Evolutionary conservation across 495 filamentous ascomycete species (phyloP).

Genomic region (Opeltia flavorubescens): DNA sequence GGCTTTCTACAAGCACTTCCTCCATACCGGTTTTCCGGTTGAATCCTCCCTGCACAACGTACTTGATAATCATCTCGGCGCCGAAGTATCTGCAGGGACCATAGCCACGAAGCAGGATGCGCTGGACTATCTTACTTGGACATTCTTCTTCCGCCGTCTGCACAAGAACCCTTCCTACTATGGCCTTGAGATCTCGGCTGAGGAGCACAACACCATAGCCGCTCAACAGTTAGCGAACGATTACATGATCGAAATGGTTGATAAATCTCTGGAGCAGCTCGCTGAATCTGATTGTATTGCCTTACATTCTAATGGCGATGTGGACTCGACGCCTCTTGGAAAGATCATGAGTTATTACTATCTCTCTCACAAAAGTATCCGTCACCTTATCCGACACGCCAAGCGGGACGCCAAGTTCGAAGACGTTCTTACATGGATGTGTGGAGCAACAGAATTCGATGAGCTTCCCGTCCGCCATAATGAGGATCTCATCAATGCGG

Average conservation of each 20-base stretch:
- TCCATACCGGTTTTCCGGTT: slow-evolving; percentile 96
- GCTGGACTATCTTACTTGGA: slow-evolving; percentile 96
- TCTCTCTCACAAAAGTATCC: slow-evolving; percentile 88
- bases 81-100: slow-evolving; percentile 87
- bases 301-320: slow-evolving; percentile 71
- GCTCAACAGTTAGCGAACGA: slow-evolving; percentile 78
- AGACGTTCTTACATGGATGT: slow-evolving; percentile 90
- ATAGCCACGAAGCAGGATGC: slow-evolving; percentile 91
- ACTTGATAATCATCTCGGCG: slow-evolving; percentile 90
- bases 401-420: slow-evolving; percentile 66
- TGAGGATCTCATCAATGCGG: slow-evolving; percentile 93
- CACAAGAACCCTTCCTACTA: slow-evolving; percentile 99
- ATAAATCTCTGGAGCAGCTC: slow-evolving; percentile 67
- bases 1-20: slow-evolving; percentile 98
- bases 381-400: slow-evolving; percentile 60
- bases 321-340: slow-evolving; percentile 77
- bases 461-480: slow-evolving; percentile 98
- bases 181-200: slow-evolving; percentile 81
- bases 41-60: slow-evolving; percentile 94
- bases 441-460: slow-evolving; percentile 84
- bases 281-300: slow-evolving; percentile 69
- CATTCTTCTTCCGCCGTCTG: slow-evolving; percentile 93
- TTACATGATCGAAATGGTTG: slow-evolving; percentile 84
- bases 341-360: slow-evolving; percentile 99
- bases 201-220: slow-evolving; percentile 80